A percentile compares a stretch with the other conserved stretches of the same genome.
Evolutionary conservation across 352 stramenopile species (phyloP).

Genomic region (Globisporangium paroecandrum): DNA sequence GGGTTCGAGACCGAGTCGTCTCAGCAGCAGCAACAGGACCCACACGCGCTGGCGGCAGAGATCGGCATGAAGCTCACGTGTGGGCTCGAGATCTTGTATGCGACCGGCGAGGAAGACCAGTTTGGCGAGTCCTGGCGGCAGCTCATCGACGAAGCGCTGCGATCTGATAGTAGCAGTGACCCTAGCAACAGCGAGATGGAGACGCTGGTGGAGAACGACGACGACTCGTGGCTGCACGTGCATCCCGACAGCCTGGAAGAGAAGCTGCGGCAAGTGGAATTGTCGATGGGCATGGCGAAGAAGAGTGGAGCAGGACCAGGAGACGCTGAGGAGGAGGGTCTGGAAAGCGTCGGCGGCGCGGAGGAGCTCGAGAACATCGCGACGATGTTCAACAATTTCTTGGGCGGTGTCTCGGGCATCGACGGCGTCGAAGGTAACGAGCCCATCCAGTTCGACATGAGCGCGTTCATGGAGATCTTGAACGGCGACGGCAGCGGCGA

Average conservation of each 20-base stretch:
- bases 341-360: constrained; percentile 28
- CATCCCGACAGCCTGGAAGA: constrained; percentile 73
- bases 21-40: not conserved
- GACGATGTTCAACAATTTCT: constrained; percentile 74
- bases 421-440: constrained; percentile 60
- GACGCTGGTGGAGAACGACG: constrained; percentile 42
- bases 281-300: constrained; percentile 17
- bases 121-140: constrained; percentile 34
- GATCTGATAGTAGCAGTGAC: not conserved
- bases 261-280: constrained; percentile 36
- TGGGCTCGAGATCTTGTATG: constrained; percentile 71
- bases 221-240: constrained; percentile 79
- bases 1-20: not conserved
- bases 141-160: constrained; percentile 34
- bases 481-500: constrained; percentile 22
- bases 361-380: constrained; percentile 71
- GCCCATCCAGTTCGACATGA: constrained; percentile 66
- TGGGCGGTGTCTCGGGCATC: constrained; percentile 53
- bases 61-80: constrained; percentile 78
- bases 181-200: not conserved
- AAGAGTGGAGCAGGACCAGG: not conserved
- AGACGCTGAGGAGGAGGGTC: not conserved
- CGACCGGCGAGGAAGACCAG: constrained; percentile 39
- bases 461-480: constrained; percentile 65
- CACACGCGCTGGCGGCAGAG: constrained; percentile 30